phyloP scores from a whole-genome alignment of 768 basidiomycete species.

The Podaxis sp. region DNA sequence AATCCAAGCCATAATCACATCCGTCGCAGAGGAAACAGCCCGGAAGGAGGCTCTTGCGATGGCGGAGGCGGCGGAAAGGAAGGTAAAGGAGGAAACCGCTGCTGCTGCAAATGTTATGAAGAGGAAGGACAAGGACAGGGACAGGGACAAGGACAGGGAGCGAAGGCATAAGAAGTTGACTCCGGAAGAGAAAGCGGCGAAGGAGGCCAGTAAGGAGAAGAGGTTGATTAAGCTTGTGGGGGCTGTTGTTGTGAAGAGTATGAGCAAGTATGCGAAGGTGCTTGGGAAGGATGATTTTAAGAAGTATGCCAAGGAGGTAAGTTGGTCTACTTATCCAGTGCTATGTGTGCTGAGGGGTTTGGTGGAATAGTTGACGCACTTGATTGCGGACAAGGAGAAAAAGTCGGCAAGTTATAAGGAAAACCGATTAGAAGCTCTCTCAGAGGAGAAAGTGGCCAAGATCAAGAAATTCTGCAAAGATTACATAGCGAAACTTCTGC shows the following conservation, averaged over 20 bases:
- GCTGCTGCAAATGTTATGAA: constrained; percentile 27
- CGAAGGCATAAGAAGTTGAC: constrained; percentile 47
- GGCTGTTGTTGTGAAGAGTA: constrained; percentile 85
- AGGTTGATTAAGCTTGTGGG: constrained; percentile 79
- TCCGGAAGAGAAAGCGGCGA: constrained; percentile 61
- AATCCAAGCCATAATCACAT: constrained; percentile 34
- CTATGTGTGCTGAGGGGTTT: not conserved
- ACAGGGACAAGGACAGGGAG: constrained; percentile 51
- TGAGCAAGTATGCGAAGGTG: constrained; percentile 83
- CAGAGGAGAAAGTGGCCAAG: constrained; percentile 84
- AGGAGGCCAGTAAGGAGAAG: constrained; percentile 78
- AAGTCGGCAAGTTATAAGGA: constrained; percentile 79
- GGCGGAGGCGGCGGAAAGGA: constrained; percentile 28
- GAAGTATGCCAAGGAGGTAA: constrained; percentile 91
- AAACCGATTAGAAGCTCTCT: constrained; percentile 69
- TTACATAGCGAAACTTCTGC: constrained; percentile 78
- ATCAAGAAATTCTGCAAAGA: constrained; percentile 95
- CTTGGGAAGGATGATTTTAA: constrained; percentile 87
- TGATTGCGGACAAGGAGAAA: constrained; percentile 95
- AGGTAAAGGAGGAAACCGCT: constrained; percentile 19
- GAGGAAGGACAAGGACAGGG: constrained; percentile 28
- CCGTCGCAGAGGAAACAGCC: constrained; percentile 31
- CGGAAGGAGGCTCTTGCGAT: constrained; percentile 26
- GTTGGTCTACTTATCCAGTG: constrained; percentile 18
- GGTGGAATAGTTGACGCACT: constrained; percentile 64